A percentile compares a stretch with the other conserved stretches of the same genome.
phyloP scores from a whole-genome alignment of 768 basidiomycete genomes.

The Sarcodon aspratus region DNA sequence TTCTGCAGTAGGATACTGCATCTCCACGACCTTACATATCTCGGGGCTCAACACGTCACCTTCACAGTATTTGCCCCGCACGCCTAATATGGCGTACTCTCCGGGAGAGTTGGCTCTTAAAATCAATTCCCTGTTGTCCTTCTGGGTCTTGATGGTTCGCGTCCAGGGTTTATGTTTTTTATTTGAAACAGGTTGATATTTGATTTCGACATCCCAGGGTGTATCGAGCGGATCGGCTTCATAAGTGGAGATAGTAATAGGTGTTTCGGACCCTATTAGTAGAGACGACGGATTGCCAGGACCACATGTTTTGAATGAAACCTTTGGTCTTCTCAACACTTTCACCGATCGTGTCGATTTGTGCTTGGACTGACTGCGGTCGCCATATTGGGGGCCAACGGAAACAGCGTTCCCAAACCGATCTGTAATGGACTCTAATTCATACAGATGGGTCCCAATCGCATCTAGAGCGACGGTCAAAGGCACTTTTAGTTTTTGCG shows the following conservation, averaged over 20 bases:
- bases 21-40: conserved; percentile 63
- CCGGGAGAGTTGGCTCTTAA: conserved; percentile 55
- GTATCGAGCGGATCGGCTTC: conserved; percentile 51
- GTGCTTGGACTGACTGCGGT: conserved; percentile 12
- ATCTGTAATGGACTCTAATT: conserved; percentile 76
- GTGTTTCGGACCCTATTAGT: conserved; percentile 56
- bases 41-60: conserved; percentile 83
- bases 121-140: conserved; percentile 28
- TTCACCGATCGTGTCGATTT: conserved; percentile 49
- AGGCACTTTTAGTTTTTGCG: conserved; percentile 58
- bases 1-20: conserved; percentile 69
- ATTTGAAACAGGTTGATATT: conserved; percentile 41
- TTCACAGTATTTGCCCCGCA: conserved; percentile 71
- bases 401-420: conserved; percentile 65
- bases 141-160: conserved; percentile 43
- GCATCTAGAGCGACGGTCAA: conserved; percentile 50
- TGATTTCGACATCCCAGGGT: conserved; percentile 55
- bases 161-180: conserved; percentile 51
- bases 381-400: conserved; percentile 15
- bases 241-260: conserved; percentile 39
- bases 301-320: conserved; percentile 67
- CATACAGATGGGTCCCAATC: conserved; percentile 60
- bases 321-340: conserved; percentile 59
- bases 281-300: conserved; percentile 60
- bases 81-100: conserved; percentile 59